Evolutionary conservation across 2,329 filamentous ascomycete genomes (phyloP), one percentile per base, ranked within the genome.

Genomic region (Plenodomus lindquistii): DNA sequence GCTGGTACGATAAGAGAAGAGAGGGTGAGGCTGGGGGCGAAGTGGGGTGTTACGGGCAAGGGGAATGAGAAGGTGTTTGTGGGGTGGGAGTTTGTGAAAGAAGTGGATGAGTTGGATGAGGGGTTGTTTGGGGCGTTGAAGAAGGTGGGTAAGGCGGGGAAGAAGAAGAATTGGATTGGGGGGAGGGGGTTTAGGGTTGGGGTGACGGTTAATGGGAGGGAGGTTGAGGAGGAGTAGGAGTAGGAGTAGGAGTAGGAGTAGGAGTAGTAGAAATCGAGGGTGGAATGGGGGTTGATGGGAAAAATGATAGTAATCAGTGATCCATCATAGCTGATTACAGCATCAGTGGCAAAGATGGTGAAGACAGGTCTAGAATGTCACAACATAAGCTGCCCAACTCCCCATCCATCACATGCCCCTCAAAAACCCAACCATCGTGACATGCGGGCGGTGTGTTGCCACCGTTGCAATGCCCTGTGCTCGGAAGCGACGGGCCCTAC

Each of bases 1-100:
- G 79, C 82, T 1, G 85, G 86, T 1, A 67, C 76, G 1, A 65
- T 81, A 2, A 51, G 59, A 22, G 71, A 76, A 50, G 71, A 74
- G 16, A 65, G 68, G 17, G 43, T 73, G 22, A 38, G 50, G 13
- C 44, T 72, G 20, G 54, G 46, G 2, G 49, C 57, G 18, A 45
- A 59, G 16, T 71, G 70, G 68, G 46, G 31, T 5, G 34, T 42
- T 37, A 60, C 57, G 10, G 65, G 65, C 50, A 68, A 69, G 40
- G 63, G 55, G 1, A 60, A 67, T 2, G 62, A 65, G 39, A 65
- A 61, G 46, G 41, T 72, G 17, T 64, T 56, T 20, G 52, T 71
- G 20, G 62, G 66, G 36, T 68, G 69, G 44, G 39, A 18, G 7
- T 69, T 67, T 27, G 42, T 21, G 21, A 52, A 65, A 37, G 51